Conservation (phyloP, 1,284 basidiomycete genomes). For the Cronartium quercuum region DNA sequence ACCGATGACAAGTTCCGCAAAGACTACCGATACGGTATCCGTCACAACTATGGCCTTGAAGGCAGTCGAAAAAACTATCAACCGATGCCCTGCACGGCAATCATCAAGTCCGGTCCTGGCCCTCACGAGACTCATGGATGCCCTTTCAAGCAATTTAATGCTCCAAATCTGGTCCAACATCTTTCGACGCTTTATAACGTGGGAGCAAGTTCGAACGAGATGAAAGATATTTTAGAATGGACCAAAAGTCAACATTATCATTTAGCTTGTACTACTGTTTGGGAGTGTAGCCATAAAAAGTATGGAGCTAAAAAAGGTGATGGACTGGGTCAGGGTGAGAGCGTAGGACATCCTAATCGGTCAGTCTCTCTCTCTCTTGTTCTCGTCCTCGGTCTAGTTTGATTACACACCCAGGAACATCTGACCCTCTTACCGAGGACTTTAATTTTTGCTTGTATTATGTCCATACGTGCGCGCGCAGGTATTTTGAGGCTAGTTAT, state of each 20-base stretch:
- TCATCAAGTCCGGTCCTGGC: constrained; percentile 68
- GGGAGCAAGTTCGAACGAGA: constrained; percentile 61
- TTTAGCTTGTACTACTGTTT: constrained; percentile 92
- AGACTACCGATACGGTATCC: constrained; percentile 94
- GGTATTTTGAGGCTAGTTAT: constrained; percentile 12
- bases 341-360: constrained; percentile 89
- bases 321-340: constrained; percentile 78
- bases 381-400: background rate
- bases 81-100: constrained; percentile 76
- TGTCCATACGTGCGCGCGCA: too few relatives aligned
- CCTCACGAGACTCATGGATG: constrained; percentile 78
- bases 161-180: constrained; percentile 73
- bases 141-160: constrained; percentile 84
- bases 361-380: constrained; percentile 42
- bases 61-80: constrained; percentile 90
- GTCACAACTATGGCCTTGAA: constrained; percentile 90
- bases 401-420: background rate
- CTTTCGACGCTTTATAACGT: constrained; percentile 68
- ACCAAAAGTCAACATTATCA: constrained; percentile 84
- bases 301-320: constrained; percentile 78
- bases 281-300: constrained; percentile 79
- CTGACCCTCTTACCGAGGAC: background rate
- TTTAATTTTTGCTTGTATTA: background rate
- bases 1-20: constrained; percentile 97
- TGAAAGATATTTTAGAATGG: constrained; percentile 76